Conservation (phyloP, 345 rosid species). For the Salix purpurea region DNA sequence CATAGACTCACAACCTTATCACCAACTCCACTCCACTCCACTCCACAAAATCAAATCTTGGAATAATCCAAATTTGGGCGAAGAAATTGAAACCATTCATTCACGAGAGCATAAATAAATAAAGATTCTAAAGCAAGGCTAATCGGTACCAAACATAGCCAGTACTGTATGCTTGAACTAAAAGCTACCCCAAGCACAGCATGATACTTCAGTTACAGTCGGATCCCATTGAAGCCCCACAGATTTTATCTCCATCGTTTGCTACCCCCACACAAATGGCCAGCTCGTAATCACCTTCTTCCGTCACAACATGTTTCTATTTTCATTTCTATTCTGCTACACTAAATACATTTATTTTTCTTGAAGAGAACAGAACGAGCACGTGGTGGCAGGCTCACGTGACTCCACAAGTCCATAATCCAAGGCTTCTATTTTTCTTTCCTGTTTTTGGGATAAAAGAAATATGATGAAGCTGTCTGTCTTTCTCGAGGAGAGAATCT, state of each 20-base stretch:
- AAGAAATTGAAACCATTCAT: not conserved
- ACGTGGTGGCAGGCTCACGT: conserved; percentile 2
- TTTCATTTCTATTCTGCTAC: too few species aligned
- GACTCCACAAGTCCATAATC: conserved; percentile 10
- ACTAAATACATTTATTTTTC: too few species aligned
- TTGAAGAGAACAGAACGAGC: conserved; percentile 12
- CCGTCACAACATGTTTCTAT: too few species aligned
- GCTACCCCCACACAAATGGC: not conserved
- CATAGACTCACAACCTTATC: not conserved
- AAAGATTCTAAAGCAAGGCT: not conserved
- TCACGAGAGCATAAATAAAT: not conserved
- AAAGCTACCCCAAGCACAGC: not conserved
- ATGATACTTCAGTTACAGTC: not conserved
- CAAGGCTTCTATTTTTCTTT: conserved; percentile 28
- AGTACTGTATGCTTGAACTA: not conserved
- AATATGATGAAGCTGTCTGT: not conserved
- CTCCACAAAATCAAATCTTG: not conserved
- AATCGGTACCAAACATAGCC: not conserved
- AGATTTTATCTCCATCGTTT: not conserved
- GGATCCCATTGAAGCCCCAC: conserved; percentile 6
- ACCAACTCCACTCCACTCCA: not conserved
- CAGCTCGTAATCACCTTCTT: not conserved
- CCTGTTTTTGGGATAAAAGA: not conserved
- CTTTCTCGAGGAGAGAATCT: conserved; percentile 19
- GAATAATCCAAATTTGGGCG: not conserved